These are phyloP conservation scores for Malus hybrid DNA, from an alignment of 331 rosid genomes.

Conservation along the genomic window DNA sequence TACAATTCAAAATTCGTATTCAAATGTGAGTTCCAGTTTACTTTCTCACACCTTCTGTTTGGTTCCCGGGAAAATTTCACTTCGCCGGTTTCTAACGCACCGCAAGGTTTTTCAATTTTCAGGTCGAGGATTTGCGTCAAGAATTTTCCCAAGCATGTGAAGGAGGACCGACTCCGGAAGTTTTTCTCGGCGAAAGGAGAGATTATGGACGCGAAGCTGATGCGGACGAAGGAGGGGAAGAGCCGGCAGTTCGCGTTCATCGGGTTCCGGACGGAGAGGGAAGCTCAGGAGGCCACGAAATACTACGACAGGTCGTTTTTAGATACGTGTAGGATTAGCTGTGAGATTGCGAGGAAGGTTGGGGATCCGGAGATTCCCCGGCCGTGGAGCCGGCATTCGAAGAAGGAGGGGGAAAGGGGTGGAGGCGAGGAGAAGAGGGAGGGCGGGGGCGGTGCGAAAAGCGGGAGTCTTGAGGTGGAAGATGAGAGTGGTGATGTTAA, in stretches of 20 bases:
- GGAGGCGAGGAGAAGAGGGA: constrained; percentile 9
- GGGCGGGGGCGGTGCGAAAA: constrained; percentile 8
- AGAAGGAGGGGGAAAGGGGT: constrained; percentile 21
- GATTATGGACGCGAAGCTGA: constrained; percentile 70
- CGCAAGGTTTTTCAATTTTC: neutral
- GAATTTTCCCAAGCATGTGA: constrained; percentile 55
- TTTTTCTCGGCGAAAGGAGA: constrained; percentile 74
- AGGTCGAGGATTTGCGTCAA: constrained; percentile 91
- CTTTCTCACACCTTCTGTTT: neutral
- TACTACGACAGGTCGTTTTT: constrained; percentile 60
- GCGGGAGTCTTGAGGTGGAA: constrained; percentile 1
- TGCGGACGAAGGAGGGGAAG: constrained; percentile 73
- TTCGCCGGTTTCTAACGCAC: neutral
- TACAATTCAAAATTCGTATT: neutral
- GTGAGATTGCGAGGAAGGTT: constrained; percentile 72
- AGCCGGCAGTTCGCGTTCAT: constrained; percentile 74
- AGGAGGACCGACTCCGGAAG: constrained; percentile 52
- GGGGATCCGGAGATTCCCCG: constrained; percentile 82
- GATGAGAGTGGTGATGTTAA: constrained; percentile 36
- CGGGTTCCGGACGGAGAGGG: constrained; percentile 55
- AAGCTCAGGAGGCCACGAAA: constrained; percentile 64
- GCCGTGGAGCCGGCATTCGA: constrained; percentile 69
- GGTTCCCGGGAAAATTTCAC: neutral
- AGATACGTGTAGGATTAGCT: constrained; percentile 49
- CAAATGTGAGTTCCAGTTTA: neutral